phyloP scores from a whole-genome alignment of 495 filamentous ascomycete genomes.

The Lepidopterella palustris region DNA sequence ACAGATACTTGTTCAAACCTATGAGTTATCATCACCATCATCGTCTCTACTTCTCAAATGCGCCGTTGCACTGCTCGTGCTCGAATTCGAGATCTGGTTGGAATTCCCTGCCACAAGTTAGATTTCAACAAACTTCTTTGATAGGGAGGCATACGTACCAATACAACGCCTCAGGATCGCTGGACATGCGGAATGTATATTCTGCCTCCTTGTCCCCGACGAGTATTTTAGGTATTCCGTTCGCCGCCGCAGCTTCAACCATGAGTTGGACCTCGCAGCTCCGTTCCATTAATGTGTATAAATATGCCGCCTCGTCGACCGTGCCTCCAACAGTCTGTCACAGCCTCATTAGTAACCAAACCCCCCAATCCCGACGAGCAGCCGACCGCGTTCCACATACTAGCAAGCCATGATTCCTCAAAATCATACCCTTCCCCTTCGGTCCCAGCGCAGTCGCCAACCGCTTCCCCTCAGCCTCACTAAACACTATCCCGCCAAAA shows the following conservation, averaged over 20 bases:
- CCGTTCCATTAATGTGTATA: conserved; percentile 39
- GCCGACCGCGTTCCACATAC: conserved; percentile 2
- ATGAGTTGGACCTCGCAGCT: conserved; percentile 38
- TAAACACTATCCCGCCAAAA: conserved; percentile 38
- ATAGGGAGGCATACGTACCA: background rate
- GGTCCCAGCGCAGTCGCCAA: conserved; percentile 37
- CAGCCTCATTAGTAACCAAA: background rate
- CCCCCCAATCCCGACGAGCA: background rate
- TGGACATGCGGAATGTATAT: conserved; percentile 36
- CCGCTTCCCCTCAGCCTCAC: conserved; percentile 34
- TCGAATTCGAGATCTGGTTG: conserved; percentile 40
- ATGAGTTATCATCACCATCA: background rate
- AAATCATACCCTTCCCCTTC: conserved; percentile 37
- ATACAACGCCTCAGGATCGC: conserved; percentile 37
- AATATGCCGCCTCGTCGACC: conserved; percentile 39
- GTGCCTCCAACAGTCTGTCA: conserved; percentile 35
- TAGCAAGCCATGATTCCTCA: conserved; percentile 38
- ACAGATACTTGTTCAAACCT: background rate
- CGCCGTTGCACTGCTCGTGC: conserved; percentile 26
- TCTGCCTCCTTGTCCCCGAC: conserved; percentile 35
- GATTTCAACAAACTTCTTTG: background rate
- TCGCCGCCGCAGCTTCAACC: conserved; percentile 38
- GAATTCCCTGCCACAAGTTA: conserved; percentile 24
- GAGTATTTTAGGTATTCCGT: conserved; percentile 34
- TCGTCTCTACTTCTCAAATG: conserved; percentile 13